Base-by-base conservation (phyloP, 2,329 filamentous ascomycete genomes). In the Dactylella cylindrospora region DNA sequence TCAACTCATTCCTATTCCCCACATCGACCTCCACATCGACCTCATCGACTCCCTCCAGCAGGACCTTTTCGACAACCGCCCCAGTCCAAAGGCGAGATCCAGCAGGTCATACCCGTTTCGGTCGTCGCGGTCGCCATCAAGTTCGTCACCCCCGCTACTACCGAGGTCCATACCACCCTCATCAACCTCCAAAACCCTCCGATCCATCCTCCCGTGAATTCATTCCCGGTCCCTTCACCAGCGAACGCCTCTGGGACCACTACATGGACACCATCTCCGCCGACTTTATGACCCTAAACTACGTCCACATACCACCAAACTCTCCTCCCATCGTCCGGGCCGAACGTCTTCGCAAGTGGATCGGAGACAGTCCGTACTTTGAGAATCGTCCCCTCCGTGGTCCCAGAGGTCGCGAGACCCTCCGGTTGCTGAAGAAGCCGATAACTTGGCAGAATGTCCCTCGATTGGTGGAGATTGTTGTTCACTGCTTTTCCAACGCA, bases 101-200 rank as follows among this genome's bases (percentile, higher is more conserved):
- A 12, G 55, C 31, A 15, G 55, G 55, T 39, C 73, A 74, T 62
- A 22, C 65, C 95, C 59, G 59, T 22, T 64, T 64, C 10, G 50
- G 50, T 28, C 33, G 29, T 15, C 43, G 26, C 32, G 49, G 50
- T 26, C 59, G 91, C 79, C 98, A 97, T 76, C 88, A 95, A 75
- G 97, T 86, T 74, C 89, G 90, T 66, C 85, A 91, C 44, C 93
- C 93, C 66, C 93, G 91, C 76, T 98, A 90, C 80, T 84, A 95
- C 74, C 88, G 91, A 70, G 93, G 93, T 53, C 90, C 90, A 66
- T 79, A 97, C 19, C 90, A 97, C 72, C 93, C 93, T 44, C 84
- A 96, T 70, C 89, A 95, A 76, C 87, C 89, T 59, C 91, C 89
- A n/a, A 80, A 84, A 31, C 81, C 84, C 45, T 93, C 90, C 65